phyloP scores from a whole-genome alignment of 2,329 filamentous ascomycete genomes.

The Raffaelea ambrosiae region DNA sequence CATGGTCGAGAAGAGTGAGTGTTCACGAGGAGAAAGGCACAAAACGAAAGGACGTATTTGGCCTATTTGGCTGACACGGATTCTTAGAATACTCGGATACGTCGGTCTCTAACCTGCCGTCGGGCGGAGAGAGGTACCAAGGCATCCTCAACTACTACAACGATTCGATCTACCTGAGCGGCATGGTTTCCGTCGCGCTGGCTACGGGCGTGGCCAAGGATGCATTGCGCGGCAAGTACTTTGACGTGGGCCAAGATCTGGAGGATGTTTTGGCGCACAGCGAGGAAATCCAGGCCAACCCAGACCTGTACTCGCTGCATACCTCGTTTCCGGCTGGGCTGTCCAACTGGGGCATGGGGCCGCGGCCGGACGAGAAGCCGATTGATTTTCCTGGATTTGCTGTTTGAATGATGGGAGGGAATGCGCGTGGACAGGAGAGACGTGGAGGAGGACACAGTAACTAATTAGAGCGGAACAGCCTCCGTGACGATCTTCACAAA shows the following conservation, averaged over 20 bases:
- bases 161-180: constrained; percentile 23
- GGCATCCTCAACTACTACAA: constrained; percentile 19
- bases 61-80: neutral
- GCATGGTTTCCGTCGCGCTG: constrained; percentile 22
- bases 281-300: constrained; percentile 13
- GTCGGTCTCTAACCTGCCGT: constrained; percentile 14
- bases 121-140: constrained; percentile 10
- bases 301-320: constrained; percentile 17
- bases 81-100: constrained; percentile 15
- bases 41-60: too few species aligned
- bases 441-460: too few species aligned
- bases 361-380: constrained; percentile 7
- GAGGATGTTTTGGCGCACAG: constrained; percentile 19
- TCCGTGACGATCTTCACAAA: too few species aligned
- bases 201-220: constrained; percentile 19
- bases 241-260: constrained; percentile 21
- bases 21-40: too few species aligned
- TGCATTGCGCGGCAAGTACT: constrained; percentile 18
- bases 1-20: constrained; percentile 20
- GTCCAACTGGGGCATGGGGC: constrained; percentile 1
- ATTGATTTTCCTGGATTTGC: constrained; percentile 13
- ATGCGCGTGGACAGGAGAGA: too few species aligned
- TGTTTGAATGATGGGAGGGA: too few species aligned
- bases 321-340: constrained; percentile 15
- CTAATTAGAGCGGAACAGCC: too few species aligned